Base-by-base conservation (phyloP, 169 alveolate species). In the Cryptosporidium felis region DNA sequence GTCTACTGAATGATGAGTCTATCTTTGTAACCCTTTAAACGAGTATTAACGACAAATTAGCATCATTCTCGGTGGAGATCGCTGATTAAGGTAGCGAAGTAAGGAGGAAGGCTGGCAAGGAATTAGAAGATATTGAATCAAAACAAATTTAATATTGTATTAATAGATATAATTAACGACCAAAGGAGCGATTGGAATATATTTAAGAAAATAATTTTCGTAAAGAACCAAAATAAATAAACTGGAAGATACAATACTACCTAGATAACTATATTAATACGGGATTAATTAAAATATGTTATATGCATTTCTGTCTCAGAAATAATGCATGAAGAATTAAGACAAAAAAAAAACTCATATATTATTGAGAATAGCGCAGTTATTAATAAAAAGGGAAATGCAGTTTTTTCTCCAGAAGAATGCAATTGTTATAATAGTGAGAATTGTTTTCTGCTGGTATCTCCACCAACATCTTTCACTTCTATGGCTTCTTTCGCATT, bases 401-500 rank as follows among this genome's bases (percentile, higher is more conserved):
- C 42, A 5, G 26, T 14, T 14, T 12, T 38, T 49, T 53, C n/a
- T 36, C 3, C 49, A 49, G 74, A 74, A 26, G 85, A 56, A 5
- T 74, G 85, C 41, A 74, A 34, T n/a, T 74, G 85, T 58, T 53
- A 56, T 56, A 74, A 56, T 51, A 40, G 74, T 16, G 85, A 74
- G n/a, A 66, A 26, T 16, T 74, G 66, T 53, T 32, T 38, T 26
- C n/a, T 56, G 12, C 9, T 63, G 60, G 74, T 18, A 26, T 74
- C 66, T 9, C 60, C 85, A 36, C 74, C 10, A 12, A 4, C 67
- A 0, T 30, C 67, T 23, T 58, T 74, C 41, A 42, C 34, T 18
- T 74, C 85, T 32, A 18, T 74, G 85, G 42, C 58, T 9, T 74
- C 85, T 53, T 56, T 74, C 40, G 49, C 81, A 28, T 49, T 62